These are phyloP conservation scores for Penicillium diatomitis DNA, from an alignment of 495 filamentous ascomycete genomes.

Conservation along the genomic window DNA sequence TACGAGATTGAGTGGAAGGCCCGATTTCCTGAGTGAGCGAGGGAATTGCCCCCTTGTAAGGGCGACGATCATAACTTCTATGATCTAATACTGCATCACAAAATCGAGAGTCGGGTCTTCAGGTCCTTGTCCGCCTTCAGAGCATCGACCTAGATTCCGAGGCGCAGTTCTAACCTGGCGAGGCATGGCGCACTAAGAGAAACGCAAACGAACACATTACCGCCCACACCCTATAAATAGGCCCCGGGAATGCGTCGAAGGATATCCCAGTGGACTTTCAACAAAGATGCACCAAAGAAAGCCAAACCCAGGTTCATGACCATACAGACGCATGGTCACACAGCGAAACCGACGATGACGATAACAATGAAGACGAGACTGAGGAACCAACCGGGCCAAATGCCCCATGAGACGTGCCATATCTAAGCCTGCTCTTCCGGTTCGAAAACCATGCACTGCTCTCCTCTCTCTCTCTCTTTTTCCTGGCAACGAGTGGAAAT, in stretches of 20 bases:
- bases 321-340: not conserved
- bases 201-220: constrained; percentile 11
- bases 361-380: not conserved
- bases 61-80: constrained; percentile 9
- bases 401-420: constrained; percentile 1
- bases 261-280: constrained; percentile 4
- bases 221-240: constrained; percentile 5
- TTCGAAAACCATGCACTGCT: not conserved
- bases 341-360: not conserved
- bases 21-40: constrained; percentile 5
- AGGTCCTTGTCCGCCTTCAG: constrained; percentile 6
- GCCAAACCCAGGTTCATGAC: constrained; percentile 1
- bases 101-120: constrained; percentile 9
- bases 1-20: constrained; percentile 7
- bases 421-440: constrained; percentile 1
- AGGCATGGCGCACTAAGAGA: constrained; percentile 9
- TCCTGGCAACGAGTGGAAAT: constrained; percentile 5
- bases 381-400: not conserved
- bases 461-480: too few species aligned
- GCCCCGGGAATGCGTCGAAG: too few species aligned
- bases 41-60: constrained; percentile 1
- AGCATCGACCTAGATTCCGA: constrained; percentile 9
- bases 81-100: constrained; percentile 3
- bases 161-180: constrained; percentile 5
- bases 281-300: not conserved